Percentiles rank a stretch among this genome's conserved stretches.
Conservation (phyloP, 371 early-diverging fungal species). For the Umbelopsis sp. region DNA sequence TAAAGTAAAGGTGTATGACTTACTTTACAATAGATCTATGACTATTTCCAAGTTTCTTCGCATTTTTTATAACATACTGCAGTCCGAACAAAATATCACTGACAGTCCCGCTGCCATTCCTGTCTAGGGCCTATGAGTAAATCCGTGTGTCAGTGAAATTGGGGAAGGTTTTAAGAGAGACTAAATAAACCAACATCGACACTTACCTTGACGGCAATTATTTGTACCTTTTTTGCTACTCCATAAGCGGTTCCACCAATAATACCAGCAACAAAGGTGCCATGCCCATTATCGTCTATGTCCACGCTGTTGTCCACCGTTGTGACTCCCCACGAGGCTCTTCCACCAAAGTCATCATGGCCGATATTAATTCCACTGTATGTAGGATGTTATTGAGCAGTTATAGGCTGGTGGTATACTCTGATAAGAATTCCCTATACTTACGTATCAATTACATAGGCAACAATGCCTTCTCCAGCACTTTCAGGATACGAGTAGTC, state of each 20-base stretch:
- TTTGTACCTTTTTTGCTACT: conserved; percentile 63
- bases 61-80: conserved; percentile 5
- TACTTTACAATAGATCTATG: conserved; percentile 6
- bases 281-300: conserved; percentile 67
- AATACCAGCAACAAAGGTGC: conserved; percentile 65
- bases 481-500: conserved; percentile 25
- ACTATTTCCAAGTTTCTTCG: background rate
- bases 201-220: conserved; percentile 29
- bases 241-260: conserved; percentile 37
- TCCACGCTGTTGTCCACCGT: conserved; percentile 48
- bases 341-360: conserved; percentile 70
- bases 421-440: background rate
- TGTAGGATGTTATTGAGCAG: background rate
- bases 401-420: no score
- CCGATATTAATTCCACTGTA: conserved; percentile 60
- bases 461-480: conserved; percentile 45
- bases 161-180: background rate
- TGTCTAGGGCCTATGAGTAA: background rate
- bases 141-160: background rate
- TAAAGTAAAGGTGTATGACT: background rate
- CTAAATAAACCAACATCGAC: background rate
- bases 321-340: conserved; percentile 64
- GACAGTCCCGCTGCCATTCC: conserved; percentile 11
- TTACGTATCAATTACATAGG: conserved; percentile 54
- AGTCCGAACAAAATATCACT: conserved; percentile 8